Conservation (phyloP, 2,329 filamentous ascomycete species). For the Penicillium sp. region DNA sequence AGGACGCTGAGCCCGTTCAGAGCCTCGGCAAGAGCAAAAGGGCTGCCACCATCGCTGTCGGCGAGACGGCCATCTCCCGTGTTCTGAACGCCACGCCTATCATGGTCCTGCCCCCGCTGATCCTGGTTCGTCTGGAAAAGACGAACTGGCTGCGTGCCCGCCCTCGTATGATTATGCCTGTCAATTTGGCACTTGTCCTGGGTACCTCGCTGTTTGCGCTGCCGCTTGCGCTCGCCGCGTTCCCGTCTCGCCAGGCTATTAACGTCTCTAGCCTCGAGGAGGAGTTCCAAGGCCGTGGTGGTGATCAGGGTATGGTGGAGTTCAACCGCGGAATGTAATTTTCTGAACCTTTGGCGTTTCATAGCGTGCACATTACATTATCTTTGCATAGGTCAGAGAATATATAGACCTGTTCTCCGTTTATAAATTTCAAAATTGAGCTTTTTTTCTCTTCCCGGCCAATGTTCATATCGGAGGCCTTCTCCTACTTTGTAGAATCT, state of each 20-base stretch:
- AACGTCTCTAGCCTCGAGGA: slow-evolving; percentile 73
- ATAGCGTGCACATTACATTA: slow-evolving; percentile 9
- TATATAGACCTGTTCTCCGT: neutral
- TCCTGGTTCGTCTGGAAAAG: slow-evolving; percentile 80
- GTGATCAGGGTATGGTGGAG: slow-evolving; percentile 78
- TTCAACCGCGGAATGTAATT: slow-evolving; percentile 92
- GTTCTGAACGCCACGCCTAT: slow-evolving; percentile 94
- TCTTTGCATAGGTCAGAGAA: slow-evolving; percentile 1
- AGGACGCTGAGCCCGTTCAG: slow-evolving; percentile 53
- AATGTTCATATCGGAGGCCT: slow-evolving; percentile 35
- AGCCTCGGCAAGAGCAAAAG: slow-evolving; percentile 83
- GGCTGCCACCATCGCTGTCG: slow-evolving; percentile 84
- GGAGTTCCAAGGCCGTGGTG: slow-evolving; percentile 81
- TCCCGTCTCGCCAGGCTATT: slow-evolving; percentile 86
- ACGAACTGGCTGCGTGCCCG: slow-evolving; percentile 76
- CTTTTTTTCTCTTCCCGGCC: neutral
- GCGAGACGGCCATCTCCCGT: slow-evolving; percentile 85
- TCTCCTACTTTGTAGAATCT: slow-evolving; percentile 47
- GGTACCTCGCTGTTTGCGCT: slow-evolving; percentile 83
- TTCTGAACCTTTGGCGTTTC: slow-evolving; percentile 2
- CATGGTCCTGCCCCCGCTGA: slow-evolving; percentile 90
- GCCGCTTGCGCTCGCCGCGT: slow-evolving; percentile 84
- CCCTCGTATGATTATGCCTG: slow-evolving; percentile 72
- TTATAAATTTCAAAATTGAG: neutral
- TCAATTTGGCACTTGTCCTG: slow-evolving; percentile 86